These are phyloP conservation scores for Striga asiatica DNA, from an alignment of 257 asterid genomes.

Conservation along the genomic window DNA sequence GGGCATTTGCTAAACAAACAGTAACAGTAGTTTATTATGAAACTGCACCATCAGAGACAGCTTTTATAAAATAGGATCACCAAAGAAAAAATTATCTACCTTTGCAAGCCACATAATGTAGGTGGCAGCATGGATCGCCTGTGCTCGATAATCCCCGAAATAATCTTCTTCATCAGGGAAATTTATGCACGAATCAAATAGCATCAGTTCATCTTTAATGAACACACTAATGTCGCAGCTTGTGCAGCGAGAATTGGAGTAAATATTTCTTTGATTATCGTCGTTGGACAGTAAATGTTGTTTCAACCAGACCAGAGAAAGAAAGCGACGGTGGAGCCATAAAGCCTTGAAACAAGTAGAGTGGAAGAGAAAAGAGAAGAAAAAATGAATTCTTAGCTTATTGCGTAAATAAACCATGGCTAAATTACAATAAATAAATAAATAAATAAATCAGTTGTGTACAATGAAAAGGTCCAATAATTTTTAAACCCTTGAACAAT, in stretches of 20 bases:
- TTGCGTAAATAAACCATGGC: neutral
- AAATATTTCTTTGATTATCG: neutral
- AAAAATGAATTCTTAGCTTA: neutral
- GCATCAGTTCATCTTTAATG: slow-evolving; percentile 37
- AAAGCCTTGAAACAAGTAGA: slow-evolving; percentile 43
- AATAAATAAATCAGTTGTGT: neutral
- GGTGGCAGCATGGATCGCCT: slow-evolving; percentile 58
- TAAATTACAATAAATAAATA: neutral
- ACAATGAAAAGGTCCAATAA: neutral
- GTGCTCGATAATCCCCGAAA: slow-evolving; percentile 71
- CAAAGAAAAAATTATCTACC: too few species aligned
- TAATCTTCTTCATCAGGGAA: slow-evolving; percentile 46
- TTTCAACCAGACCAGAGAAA: slow-evolving; percentile 61
- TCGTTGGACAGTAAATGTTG: slow-evolving; percentile 29
- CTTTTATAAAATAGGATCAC: neutral
- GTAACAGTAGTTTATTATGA: neutral
- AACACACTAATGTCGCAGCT: slow-evolving; percentile 21
- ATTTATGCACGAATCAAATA: slow-evolving; percentile 38
- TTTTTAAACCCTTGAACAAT: too few species aligned
- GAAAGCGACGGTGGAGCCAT: slow-evolving; percentile 97
- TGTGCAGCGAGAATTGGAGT: slow-evolving; percentile 11
- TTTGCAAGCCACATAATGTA: slow-evolving; percentile 74
- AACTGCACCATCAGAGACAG: neutral
- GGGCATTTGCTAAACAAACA: slow-evolving; percentile 42
- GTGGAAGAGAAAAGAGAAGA: too few species aligned